Evolutionary conservation across 768 basidiomycete species (phyloP), one percentile per base, ranked within the genome.

Genomic region (Termitomyces sp.): DNA sequence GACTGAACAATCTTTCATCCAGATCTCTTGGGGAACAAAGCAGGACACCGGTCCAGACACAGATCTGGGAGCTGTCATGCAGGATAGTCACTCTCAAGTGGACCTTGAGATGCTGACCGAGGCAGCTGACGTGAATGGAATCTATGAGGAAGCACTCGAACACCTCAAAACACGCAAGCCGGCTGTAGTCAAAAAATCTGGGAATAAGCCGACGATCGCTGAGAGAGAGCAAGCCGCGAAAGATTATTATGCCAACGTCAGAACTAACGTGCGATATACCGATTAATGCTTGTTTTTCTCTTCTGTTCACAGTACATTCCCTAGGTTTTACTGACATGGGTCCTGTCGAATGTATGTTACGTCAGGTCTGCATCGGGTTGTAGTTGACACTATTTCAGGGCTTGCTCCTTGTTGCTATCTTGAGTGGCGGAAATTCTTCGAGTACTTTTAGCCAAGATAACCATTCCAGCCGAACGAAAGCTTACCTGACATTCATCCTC

Each of bases 21-120:
- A 90, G 88, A 91, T 92, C 44, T 92, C 92, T 26, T 92, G 94
- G 94, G 94, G 94, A 5, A 98, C 94, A n/a, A 98, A 98, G 71
- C 90, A 93, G 72, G 90, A 93, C 62, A 81, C 81, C 9, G 73
- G 79, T 3, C 79, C 82, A 0, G 86, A 89, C 52, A 80, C 81
- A 0, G 93, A 96, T 67, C 83, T 97, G 18, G 93, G 93, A 10
- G 84, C 85, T 7, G 90, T 94, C 48, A 82, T 85, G 39, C 90
- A 92, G 66, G 87, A 94, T 65, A 85, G 82, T 28, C 77, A 88
- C 65, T 86, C 85, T 15, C 85, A 90, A 63, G 93, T 96, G 46
- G 92, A 94, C 67, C 86, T 96, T 51, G 90, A 94, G 70, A 82
- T 95, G 71, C 80, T 88, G 24, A 85, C 89, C 0, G 88, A 91